Conservation (phyloP, 1,284 basidiomycete species). For the Microbotryum silenes-acaulis region DNA sequence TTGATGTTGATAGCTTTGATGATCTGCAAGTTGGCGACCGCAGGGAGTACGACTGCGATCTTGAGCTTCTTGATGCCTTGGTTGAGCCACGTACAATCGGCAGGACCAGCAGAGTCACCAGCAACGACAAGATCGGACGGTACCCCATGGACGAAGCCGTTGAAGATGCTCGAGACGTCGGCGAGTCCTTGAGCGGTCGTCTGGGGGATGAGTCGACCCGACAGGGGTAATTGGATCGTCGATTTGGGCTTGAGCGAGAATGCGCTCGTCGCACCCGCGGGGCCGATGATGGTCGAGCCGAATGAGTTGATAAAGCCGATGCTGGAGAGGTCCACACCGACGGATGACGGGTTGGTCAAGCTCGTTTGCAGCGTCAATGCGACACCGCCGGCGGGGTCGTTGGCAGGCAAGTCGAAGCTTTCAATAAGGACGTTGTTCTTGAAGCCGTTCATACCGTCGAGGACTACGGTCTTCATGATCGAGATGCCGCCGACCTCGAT, state of each 20-base stretch:
- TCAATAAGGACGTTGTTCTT: constrained; percentile 58
- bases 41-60: constrained; percentile 57
- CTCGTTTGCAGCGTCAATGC: constrained; percentile 58
- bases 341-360: constrained; percentile 64
- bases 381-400: constrained; percentile 69
- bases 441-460: constrained; percentile 66
- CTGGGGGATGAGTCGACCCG: constrained; percentile 61
- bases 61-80: constrained; percentile 62
- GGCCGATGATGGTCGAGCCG: constrained; percentile 53
- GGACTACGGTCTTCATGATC: constrained; percentile 52
- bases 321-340: constrained; percentile 59
- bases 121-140: constrained; percentile 56
- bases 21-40: constrained; percentile 55
- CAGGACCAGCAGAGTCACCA: constrained; percentile 58
- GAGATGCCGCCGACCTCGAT: constrained; percentile 32
- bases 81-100: constrained; percentile 62
- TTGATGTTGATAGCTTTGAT: constrained; percentile 61
- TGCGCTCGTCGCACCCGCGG: constrained; percentile 48
- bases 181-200: constrained; percentile 50
- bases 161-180: constrained; percentile 59
- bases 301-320: constrained; percentile 58
- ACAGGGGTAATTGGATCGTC: constrained; percentile 52
- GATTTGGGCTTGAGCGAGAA: constrained; percentile 55
- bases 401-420: constrained; percentile 61
- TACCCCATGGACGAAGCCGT: constrained; percentile 61